Percentiles rank a stretch among this genome's conserved stretches.
Evolutionary conservation across 495 filamentous ascomycete species (phyloP).

Genomic region (Aspergillus campestris): DNA sequence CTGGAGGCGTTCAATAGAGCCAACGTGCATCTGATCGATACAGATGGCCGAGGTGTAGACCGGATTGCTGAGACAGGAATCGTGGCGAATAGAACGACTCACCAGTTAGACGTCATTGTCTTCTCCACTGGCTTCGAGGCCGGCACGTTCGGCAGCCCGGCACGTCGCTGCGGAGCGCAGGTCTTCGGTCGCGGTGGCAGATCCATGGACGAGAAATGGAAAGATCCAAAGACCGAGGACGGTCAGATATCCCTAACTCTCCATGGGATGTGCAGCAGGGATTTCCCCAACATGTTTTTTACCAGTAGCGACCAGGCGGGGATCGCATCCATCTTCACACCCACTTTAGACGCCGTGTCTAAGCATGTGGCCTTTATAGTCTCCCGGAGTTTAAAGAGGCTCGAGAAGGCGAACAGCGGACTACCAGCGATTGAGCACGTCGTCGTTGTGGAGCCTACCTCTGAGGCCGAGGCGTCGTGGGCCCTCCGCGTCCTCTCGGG

Average conservation of each 20-base stretch:
- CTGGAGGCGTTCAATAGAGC: slow-evolving; percentile 19
- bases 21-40: slow-evolving; percentile 26
- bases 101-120: slow-evolving; percentile 32
- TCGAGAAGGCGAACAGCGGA: not conserved
- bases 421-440: no score
- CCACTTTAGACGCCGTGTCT: slow-evolving; percentile 29
- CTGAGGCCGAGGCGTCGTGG: slow-evolving; percentile 41
- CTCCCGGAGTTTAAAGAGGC: slow-evolving; percentile 24
- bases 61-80: slow-evolving; percentile 15
- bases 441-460: slow-evolving; percentile 32
- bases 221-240: slow-evolving; percentile 31
- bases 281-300: slow-evolving; percentile 50
- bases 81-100: slow-evolving; percentile 17
- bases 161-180: no score
- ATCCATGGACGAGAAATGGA: slow-evolving; percentile 38
- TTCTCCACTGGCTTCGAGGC: slow-evolving; percentile 29
- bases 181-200: slow-evolving; percentile 14
- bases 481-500: slow-evolving; percentile 27
- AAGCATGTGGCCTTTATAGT: slow-evolving; percentile 39
- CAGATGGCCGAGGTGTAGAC: slow-evolving; percentile 15
- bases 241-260: not conserved
- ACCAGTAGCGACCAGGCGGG: slow-evolving; percentile 30
- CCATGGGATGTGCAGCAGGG: slow-evolving; percentile 17
- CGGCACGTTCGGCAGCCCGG: slow-evolving; percentile 16
- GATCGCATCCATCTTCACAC: slow-evolving; percentile 27